Percentiles rank a stretch among this genome's conserved stretches.
These are phyloP conservation scores for Durusdinium trenchii DNA, from an alignment of 73 alveolate species.

Conservation along the genomic window DNA sequence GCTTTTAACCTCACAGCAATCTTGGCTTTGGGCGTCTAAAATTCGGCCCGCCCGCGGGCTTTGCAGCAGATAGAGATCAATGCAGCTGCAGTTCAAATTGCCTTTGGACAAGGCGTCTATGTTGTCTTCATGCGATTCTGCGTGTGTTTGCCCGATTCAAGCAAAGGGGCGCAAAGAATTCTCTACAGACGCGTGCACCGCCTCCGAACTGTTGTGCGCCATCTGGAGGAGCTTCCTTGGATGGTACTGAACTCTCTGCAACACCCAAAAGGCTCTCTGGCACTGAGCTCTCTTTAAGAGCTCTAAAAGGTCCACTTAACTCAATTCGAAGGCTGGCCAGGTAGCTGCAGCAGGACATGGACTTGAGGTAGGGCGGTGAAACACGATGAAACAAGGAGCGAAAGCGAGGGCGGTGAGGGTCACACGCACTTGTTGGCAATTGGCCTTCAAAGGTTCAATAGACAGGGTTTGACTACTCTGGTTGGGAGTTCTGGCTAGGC, in stretches of 20 bases:
- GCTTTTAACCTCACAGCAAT: background rate
- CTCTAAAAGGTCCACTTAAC: background rate
- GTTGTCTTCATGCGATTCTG: background rate
- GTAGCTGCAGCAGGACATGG: background rate
- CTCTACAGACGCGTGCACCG: slow-evolving; percentile 54
- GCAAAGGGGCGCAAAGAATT: slow-evolving; percentile 32
- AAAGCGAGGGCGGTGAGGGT: background rate
- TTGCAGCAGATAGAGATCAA: slow-evolving; percentile 74
- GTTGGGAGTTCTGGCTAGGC: no score
- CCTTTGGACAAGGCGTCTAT: background rate
- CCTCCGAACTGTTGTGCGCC: slow-evolving; percentile 27
- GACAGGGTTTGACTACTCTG: no score
- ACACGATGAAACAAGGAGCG: background rate
- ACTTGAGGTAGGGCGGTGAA: background rate
- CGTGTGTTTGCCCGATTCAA: background rate
- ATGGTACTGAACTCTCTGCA: background rate
- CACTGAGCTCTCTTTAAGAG: background rate
- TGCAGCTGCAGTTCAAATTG: slow-evolving; percentile 49
- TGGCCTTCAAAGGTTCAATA: no score
- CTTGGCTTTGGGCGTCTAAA: background rate
- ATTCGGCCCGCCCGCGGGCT: slow-evolving; percentile 81
- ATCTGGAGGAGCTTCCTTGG: slow-evolving; percentile 65
- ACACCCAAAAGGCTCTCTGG: background rate
- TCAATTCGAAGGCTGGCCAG: background rate
- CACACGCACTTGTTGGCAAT: no score